phyloP scores from a whole-genome alignment of 2,329 filamentous ascomycete species.

The Cytospora piceae region DNA sequence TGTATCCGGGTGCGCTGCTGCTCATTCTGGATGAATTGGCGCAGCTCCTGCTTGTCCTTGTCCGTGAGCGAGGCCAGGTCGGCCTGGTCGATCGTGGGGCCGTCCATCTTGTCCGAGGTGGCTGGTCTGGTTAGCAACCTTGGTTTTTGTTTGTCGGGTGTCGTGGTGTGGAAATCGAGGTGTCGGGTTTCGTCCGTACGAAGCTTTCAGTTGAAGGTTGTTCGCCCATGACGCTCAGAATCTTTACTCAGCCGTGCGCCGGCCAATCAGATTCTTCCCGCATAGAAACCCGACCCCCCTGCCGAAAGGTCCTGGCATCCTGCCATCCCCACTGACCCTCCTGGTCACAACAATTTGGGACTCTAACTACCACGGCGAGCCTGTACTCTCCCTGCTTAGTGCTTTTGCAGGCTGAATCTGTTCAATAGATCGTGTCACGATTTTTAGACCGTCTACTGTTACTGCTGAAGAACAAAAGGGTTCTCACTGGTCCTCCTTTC shows the following conservation, averaged over 20 bases:
- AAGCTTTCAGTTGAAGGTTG: background rate
- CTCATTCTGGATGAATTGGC: conserved; percentile 83
- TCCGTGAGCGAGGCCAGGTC: conserved; percentile 78
- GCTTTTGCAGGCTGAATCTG: too few relatives aligned
- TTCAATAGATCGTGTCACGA: too few relatives aligned
- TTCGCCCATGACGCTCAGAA: conserved; percentile 22
- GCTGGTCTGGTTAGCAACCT: background rate
- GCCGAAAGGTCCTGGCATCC: too few relatives aligned
- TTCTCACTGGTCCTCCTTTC: too few relatives aligned
- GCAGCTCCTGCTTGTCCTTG: conserved; percentile 83
- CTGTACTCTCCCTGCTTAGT: background rate
- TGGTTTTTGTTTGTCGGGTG: background rate
- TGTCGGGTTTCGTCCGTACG: too few relatives aligned
- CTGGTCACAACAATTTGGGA: background rate
- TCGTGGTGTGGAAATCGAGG: background rate
- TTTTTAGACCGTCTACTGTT: too few relatives aligned
- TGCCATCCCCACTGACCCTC: too few relatives aligned
- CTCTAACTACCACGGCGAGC: background rate
- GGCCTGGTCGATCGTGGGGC: conserved; percentile 48
- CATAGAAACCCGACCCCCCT: background rate
- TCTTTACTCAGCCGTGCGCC: conserved; percentile 21
- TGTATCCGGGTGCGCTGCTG: conserved; percentile 76
- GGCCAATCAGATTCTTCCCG: conserved; percentile 19
- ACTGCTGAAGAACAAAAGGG: too few relatives aligned
- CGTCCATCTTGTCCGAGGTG: conserved; percentile 23